phyloP scores from a whole-genome alignment of 1,284 basidiomycete species.

The Sanguinoderma infundibulare region DNA sequence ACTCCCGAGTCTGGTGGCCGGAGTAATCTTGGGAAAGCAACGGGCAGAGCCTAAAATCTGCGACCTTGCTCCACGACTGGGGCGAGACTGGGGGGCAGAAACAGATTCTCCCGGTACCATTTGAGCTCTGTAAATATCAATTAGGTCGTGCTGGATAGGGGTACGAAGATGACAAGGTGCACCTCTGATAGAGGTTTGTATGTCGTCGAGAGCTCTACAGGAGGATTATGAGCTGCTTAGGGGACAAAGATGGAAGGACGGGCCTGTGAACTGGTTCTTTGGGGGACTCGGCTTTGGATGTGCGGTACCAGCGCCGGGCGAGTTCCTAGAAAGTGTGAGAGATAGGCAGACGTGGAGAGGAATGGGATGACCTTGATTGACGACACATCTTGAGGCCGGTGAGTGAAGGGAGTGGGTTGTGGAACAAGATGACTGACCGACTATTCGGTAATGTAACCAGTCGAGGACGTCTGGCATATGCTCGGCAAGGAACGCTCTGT shows the following conservation, averaged over 20 bases:
- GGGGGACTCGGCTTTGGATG: constrained; percentile 30
- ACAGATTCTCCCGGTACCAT: constrained; percentile 32
- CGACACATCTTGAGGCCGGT: constrained; percentile 64
- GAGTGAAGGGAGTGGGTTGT: not conserved
- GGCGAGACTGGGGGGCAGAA: constrained; percentile 20
- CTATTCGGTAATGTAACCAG: constrained; percentile 74
- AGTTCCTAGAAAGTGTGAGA: constrained; percentile 56
- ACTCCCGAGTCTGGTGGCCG: too few species aligned
- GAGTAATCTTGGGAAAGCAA: too few species aligned
- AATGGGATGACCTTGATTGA: constrained; percentile 66
- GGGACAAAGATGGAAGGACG: constrained; percentile 11
- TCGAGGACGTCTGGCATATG: constrained; percentile 79
- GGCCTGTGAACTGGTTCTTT: constrained; percentile 55
- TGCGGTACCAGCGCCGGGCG: constrained; percentile 73
- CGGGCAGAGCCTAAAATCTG: constrained; percentile 8
- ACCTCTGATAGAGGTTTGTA: constrained; percentile 77
- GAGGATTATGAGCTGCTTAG: not conserved
- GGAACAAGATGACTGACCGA: constrained; percentile 20
- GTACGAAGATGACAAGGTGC: constrained; percentile 7
- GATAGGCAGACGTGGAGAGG: not conserved
- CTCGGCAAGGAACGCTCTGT: constrained; percentile 70
- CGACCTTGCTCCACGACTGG: constrained; percentile 18
- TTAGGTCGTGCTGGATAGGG: not conserved
- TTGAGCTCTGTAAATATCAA: constrained; percentile 20
- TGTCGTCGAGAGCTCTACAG: constrained; percentile 77